Base-by-base conservation (phyloP, 2,329 filamentous ascomycete species). In the Phyllosticta citrichinensis region DNA sequence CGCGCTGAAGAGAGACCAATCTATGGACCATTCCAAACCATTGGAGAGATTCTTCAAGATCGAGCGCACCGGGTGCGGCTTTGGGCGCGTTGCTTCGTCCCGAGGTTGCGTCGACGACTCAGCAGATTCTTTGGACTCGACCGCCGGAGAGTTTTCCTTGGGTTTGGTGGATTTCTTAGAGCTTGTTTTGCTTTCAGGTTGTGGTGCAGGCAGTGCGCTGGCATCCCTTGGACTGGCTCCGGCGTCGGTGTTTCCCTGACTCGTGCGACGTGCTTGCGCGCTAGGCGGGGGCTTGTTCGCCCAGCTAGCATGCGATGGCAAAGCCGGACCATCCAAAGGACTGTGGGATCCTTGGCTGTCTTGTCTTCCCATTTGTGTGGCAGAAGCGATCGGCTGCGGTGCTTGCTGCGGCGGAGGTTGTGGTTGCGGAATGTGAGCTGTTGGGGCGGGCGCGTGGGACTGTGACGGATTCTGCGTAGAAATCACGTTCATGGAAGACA, bases 261-360 rank as follows among this genome's bases (percentile, higher is more conserved):
- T 96, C 63, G 84, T 89, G 66, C 83, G 84, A 68, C 85, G 85
- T 74, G 83, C 90, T 62, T 80, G 81, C 65, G 81, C 83, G 73
- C 79, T 84, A 70, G 61, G 86, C 79, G 69, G 87, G 83, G 71
- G 85, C 79, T 77, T 85, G 64, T 83, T 86, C 20, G 93, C 94
- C 94, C 94, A 99, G 70, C 87, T 97, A 4, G 93, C 94, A 3
- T 92, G 91, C 1, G 92, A 91, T 2, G 94, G 95, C 52, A 99
- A 79, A n/a, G 91, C 94, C 50, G 94, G 91, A 2, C 87, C 87
- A 69, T 97, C 93, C n/a, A 87, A 84, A 20, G 80, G 76, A 65
- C 76, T 77, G 57, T 67, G 69, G 0, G 87, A 85, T 10, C 83
- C 86, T 70, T 89, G 91, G 73, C 88, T 92, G n/a, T 82, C 80